Evolutionary conservation across 2,329 filamentous ascomycete genomes (phyloP).

Genomic region (Pseudocercospora cruenta): DNA sequence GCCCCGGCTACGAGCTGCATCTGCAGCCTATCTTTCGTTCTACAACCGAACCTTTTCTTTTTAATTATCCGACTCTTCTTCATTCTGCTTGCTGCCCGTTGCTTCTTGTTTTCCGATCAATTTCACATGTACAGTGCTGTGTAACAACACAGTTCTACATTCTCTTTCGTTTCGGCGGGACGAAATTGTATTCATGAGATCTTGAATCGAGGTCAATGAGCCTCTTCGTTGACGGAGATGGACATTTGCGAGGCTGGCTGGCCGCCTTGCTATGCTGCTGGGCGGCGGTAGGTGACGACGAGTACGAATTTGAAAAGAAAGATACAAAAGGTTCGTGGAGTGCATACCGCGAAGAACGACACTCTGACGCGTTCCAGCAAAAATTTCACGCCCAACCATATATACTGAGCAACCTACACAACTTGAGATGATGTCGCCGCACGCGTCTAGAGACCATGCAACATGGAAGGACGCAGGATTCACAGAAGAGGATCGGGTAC

Average conservation of each 20-base stretch:
- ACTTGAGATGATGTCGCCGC: conserved; percentile 23
- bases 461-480: conserved; percentile 19
- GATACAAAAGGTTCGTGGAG: conserved; percentile 7
- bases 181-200: conserved; percentile 25
- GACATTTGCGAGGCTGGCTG: conserved; percentile 39
- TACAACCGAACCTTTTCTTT: background rate
- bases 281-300: conserved; percentile 36
- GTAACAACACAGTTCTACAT: background rate
- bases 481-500: conserved; percentile 25
- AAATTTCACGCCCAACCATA: conserved; percentile 19
- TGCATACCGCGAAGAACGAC: no score
- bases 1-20: conserved; percentile 2
- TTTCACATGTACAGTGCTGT: background rate
- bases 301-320: conserved; percentile 29
- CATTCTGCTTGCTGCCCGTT: background rate
- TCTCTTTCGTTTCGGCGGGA: conserved; percentile 8
- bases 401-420: conserved; percentile 32
- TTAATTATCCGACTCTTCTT: conserved; percentile 4
- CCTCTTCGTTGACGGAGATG: conserved; percentile 36
- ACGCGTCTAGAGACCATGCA: conserved; percentile 13
- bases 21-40: background rate
- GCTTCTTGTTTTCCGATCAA: conserved; percentile 14
- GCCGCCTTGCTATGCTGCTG: conserved; percentile 41
- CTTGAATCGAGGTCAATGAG: conserved; percentile 36
- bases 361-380: conserved; percentile 12